Base-by-base conservation (phyloP, 331 rosid genomes). In the Quercus lobata region DNA sequence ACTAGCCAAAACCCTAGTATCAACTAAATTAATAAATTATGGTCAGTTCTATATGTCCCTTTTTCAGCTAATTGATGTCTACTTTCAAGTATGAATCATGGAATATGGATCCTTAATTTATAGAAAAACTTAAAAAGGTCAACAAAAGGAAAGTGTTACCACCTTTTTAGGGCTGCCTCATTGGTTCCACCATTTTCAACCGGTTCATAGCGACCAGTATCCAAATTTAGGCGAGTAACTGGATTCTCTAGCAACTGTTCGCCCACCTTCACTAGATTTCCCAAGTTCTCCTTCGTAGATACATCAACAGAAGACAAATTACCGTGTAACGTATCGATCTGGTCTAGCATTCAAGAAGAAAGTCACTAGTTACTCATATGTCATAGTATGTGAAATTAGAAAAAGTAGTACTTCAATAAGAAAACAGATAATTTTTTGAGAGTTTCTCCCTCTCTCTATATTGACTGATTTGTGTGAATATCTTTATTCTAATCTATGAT, bases 151-250 rank as follows among this genome's bases (percentile, higher is more conserved):
- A 18, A 6, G 19, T 46, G 71, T 34, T 17, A 37, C 29, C 7
- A 90, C 94, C 94, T 90, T 60, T 77, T 57, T 29, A 88, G 84
- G 27, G 81, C 88, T 79, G 82, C 75, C 69, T 79, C 84, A 7
- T 85, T 89, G 72, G 87, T 86, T 53, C 88, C 87, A 37, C 75
- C 86, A 21, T 61, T 27, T 24, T 25, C 69, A 80, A 80, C 5
- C 12, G 90, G 71, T 80, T 86, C 87, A 55, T 74, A 76, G 22
- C 32, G 17, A 32, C 94, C 90, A 1, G 90, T 83, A 18, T 88
- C 90, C 62, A 83, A 34, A 81, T 89, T 79, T 46, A 77, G 24
- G 53, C 83, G 74, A 1, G 88, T 24, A 77, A 88, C 80, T 57
- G 61, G 44, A 57, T 88, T 88, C 44, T 63, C 70, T 46, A 91